Base-by-base conservation (phyloP, 805 yeast species). In the Ogataea naganishii region DNA sequence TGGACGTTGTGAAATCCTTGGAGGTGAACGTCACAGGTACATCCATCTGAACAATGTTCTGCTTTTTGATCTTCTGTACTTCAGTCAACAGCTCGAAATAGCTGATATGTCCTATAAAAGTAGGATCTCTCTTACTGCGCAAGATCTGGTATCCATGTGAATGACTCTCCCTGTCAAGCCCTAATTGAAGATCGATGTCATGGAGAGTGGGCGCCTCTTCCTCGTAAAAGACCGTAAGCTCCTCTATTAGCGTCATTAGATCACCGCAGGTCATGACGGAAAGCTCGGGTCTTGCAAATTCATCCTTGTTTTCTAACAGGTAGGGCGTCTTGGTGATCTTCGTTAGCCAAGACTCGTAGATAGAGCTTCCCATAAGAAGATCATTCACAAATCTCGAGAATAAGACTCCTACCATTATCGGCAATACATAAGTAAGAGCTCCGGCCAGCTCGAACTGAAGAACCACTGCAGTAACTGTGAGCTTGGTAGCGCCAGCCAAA, bases 361-460 rank as follows among this genome's bases (percentile, higher is more conserved):
- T 73, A 27, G 82, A 80, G 23, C 64, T 64, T 29, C 63, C 65
- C 14, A 68, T 58, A 24, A 79, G 52, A 30, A 71, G 60, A 45
- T 84, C 92, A 39, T 73, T 78, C n/a, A 75, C 66, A 54, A 81
- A 69, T 43, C 81, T 76, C 27, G 88, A 72, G 7, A 76, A 64
- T 62, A 85, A 69, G 3, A 83, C 94, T 1, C 88, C 80, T 10
- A 75, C 59, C 95, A 84, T 84, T 18, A 84, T 80, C 0, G 95
- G 95, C 25, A 84, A 59, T 2, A 83, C 85, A 46, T 84, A 84
- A 0, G 81, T 70, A 28, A 85, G 64, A 0, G 95, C 95, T 16
- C 95, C 95, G 0, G 95, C 82, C 23, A 84, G 58, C 51, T 84
- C 95, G 51, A 82, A 80, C 38, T 83, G 63, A 16, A 85, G 72